A percentile compares a stretch with the other conserved stretches of the same genome.
These are phyloP conservation scores for Trichoderma aggressivum DNA, from an alignment of 2,329 filamentous ascomycete species.

Conservation along the genomic window DNA sequence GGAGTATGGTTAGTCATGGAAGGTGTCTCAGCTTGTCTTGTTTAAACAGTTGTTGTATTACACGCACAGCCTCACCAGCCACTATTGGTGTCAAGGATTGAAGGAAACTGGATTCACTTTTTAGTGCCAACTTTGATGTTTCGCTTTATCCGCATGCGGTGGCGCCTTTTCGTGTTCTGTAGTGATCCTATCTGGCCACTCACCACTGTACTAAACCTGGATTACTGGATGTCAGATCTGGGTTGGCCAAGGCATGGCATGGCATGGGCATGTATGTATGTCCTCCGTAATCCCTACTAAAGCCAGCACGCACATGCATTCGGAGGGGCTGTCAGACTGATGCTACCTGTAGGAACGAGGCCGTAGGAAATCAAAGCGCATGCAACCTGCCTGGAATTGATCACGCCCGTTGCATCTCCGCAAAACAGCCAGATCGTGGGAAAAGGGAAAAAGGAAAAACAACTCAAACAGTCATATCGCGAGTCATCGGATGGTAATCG, in stretches of 20 bases:
- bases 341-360: background rate
- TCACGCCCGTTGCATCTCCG: background rate
- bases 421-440: background rate
- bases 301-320: background rate
- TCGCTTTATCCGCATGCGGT: background rate
- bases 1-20: background rate
- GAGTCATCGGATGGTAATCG: slow-evolving; percentile 19
- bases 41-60: background rate
- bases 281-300: background rate
- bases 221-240: background rate
- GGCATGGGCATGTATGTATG: background rate
- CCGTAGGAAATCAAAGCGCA: background rate
- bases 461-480: slow-evolving; percentile 12
- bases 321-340: background rate
- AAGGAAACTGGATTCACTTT: background rate
- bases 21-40: background rate
- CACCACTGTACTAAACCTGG: background rate
- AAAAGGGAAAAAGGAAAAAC: no score
- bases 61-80: background rate
- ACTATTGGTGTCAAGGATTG: background rate
- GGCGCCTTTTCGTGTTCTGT: background rate
- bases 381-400: background rate
- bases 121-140: background rate
- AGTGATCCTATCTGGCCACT: background rate
- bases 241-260: background rate